Conservation (phyloP, 108 stramenopile genomes). For the Skeletonema marinoi region DNA sequence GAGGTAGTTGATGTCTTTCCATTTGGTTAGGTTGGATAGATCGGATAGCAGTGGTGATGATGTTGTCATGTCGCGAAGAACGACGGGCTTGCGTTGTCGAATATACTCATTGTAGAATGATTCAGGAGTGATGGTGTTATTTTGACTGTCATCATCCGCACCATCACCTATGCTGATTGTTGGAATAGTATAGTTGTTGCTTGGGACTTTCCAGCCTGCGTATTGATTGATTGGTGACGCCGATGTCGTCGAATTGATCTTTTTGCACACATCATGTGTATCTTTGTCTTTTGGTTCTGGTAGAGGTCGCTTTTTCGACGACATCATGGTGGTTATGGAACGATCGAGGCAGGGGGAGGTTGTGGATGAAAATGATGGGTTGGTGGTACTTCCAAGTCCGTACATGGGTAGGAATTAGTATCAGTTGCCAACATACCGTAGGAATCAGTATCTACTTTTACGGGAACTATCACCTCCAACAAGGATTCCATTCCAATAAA, state of each 20-base stretch:
- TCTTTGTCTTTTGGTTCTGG: neutral
- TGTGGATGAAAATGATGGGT: too few relatives aligned
- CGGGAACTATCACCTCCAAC: too few relatives aligned
- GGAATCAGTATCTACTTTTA: too few relatives aligned
- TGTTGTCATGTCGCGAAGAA: slow-evolving; percentile 35
- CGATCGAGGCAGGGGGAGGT: too few relatives aligned
- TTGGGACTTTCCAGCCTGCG: slow-evolving; percentile 44
- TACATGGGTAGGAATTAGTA: too few relatives aligned
- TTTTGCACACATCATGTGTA: neutral
- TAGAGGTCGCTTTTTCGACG: neutral
- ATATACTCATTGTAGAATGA: slow-evolving; percentile 55
- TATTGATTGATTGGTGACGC: slow-evolving; percentile 12
- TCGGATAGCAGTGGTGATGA: neutral
- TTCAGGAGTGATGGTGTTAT: slow-evolving; percentile 16
- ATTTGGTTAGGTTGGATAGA: slow-evolving; percentile 25
- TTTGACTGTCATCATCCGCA: neutral
- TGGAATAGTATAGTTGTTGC: slow-evolving; percentile 12
- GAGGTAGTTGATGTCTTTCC: slow-evolving; percentile 17
- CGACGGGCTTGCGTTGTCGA: slow-evolving; percentile 41
- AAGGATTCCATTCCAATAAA: too few relatives aligned
- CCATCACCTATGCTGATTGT: slow-evolving; percentile 3
- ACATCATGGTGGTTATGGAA: neutral
- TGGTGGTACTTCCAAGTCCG: too few relatives aligned
- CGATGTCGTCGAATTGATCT: neutral
- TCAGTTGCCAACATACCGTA: too few relatives aligned